These are phyloP conservation scores for Pichia sp. DNA, from an alignment of 1,139 yeast genomes.

Conservation along the genomic window DNA sequence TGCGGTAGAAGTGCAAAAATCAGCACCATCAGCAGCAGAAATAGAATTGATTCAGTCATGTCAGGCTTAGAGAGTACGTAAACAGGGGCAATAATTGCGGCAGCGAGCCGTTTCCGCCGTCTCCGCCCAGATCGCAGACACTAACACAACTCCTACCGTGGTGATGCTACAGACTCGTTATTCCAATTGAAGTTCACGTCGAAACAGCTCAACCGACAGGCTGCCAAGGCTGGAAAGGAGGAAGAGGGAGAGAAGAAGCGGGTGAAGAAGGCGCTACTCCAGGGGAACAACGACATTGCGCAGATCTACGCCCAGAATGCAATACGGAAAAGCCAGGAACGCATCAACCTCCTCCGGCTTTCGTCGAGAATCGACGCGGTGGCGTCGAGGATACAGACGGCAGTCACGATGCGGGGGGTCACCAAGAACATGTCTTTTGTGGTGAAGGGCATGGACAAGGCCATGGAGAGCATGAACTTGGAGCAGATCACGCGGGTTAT, in stretches of 20 bases:
- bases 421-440: slow-evolving; percentile 93
- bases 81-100: no score
- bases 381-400: slow-evolving; percentile 93
- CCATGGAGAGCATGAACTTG: slow-evolving; percentile 91
- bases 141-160: not conserved
- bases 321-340: slow-evolving; percentile 83
- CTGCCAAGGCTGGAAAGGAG: slow-evolving; percentile 86
- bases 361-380: slow-evolving; percentile 94
- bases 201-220: slow-evolving; percentile 85
- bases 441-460: slow-evolving; percentile 93
- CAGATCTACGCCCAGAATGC: slow-evolving; percentile 94
- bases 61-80: slow-evolving; percentile 47
- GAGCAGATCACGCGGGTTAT: slow-evolving; percentile 89
- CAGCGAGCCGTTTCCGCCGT: no score
- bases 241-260: slow-evolving; percentile 83
- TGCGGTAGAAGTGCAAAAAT: no score
- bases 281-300: slow-evolving; percentile 90
- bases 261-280: slow-evolving; percentile 81
- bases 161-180: slow-evolving; percentile 40
- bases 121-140: no score
- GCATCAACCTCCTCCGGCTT: slow-evolving; percentile 73
- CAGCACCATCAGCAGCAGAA: not conserved
- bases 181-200: slow-evolving; percentile 77
- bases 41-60: slow-evolving; percentile 29
- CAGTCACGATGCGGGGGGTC: slow-evolving; percentile 93